Percentiles rank a stretch among this genome's conserved stretches.
Evolutionary conservation across 257 asterid species (phyloP).

Genomic region (Solanum arcanum): DNA sequence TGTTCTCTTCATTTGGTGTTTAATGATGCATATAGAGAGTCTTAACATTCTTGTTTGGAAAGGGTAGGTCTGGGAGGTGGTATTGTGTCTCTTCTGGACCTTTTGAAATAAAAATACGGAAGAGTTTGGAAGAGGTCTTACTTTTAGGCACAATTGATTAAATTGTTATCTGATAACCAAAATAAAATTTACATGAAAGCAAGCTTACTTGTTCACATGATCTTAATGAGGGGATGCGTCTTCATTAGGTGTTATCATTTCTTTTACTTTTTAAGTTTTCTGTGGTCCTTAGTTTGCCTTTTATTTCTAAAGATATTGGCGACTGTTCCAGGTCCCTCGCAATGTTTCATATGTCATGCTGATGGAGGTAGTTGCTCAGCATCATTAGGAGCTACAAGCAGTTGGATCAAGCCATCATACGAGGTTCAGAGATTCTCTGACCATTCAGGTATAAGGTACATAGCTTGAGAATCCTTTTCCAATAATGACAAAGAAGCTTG

Average conservation of each 20-base stretch:
- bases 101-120: background rate
- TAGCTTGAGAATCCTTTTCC: background rate
- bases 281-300: background rate
- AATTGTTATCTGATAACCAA: background rate
- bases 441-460: constrained; percentile 46
- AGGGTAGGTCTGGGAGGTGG: background rate
- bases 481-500: background rate
- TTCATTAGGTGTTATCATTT: background rate
- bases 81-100: background rate
- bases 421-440: constrained; percentile 37
- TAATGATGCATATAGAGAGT: background rate
- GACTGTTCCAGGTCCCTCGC: constrained; percentile 22
- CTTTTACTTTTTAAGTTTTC: background rate
- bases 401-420: constrained; percentile 29
- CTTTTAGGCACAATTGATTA: background rate
- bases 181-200: background rate
- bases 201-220: background rate
- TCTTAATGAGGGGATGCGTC: background rate
- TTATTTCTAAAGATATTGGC: background rate
- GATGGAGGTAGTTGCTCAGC: constrained; percentile 52
- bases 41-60: background rate
- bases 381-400: constrained; percentile 21
- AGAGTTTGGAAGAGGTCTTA: background rate
- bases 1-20: background rate
- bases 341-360: constrained; percentile 35